Base-by-base conservation (phyloP, 257 asterid species). In the Coffea canephora region DNA sequence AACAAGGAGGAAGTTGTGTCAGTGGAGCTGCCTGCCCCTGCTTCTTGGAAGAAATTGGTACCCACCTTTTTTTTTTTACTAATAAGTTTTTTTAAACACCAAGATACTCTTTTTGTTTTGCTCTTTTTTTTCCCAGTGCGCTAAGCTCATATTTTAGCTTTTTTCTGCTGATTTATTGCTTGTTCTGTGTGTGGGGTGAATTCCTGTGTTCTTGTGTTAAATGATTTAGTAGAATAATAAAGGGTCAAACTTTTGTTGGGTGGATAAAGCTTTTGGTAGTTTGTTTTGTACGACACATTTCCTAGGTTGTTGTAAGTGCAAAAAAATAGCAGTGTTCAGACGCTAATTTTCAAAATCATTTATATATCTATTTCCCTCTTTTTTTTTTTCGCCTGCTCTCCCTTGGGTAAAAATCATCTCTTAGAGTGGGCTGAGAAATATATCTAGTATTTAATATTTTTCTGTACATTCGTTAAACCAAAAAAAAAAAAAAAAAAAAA, bases 41-140 rank as follows among this genome's bases (percentile, higher is more conserved):
- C 88, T 72, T 68, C 89, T 46, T 87, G 91, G 91, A 85, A 87
- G 74, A 85, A 85, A 85, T 49, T 87, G 89, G 91, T 85, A 85
- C 34, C 34, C 34, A 31, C 34, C 34, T 31, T 31, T 31, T 31
- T 31, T 31, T 31, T 31, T 31, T 31, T 31, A 31, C 34, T 31
- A 31, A 31, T 31, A 31, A 31, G 34, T 31, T 31, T 31, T 31
- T 31, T 31, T 31, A 31, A 31, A 31, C 34, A 31, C 34, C 34
- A 31, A 31, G 34, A 31, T 31, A 25, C 27, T 39, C 25, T 25
- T 64, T 1, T 61, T 61, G 11, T 27, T n/a, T 4, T 8, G 34
- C 8, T 8, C 11, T 1, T 23, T 67, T 67, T 64, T 62, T n/a
- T n/a, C 6, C 5, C 4, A 1, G 15, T 1, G 36, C 6, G 23